phyloP scores from a whole-genome alignment of 2,329 filamentous ascomycete species.

The Botrytis galanthina region DNA sequence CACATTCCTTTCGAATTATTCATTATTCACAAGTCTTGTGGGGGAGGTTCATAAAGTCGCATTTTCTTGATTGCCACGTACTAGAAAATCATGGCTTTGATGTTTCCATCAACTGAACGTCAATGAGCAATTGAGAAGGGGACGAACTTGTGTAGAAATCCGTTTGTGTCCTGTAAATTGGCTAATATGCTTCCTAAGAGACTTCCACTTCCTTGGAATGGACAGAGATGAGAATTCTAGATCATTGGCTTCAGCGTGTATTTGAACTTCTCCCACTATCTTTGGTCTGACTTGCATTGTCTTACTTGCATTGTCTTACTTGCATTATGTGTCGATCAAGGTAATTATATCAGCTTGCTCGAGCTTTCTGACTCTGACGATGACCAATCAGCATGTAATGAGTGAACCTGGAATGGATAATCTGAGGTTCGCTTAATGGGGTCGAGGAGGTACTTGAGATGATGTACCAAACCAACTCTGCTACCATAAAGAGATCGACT shows the following conservation, averaged over 20 bases:
- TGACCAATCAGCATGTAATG: neutral
- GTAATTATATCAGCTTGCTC: neutral
- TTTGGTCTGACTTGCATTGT: neutral
- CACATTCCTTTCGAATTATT: too few relatives aligned
- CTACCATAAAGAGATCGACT: neutral
- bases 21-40: too few relatives aligned
- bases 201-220: neutral
- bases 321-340: neutral
- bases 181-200: neutral
- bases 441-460: neutral
- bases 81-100: too few relatives aligned
- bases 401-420: neutral
- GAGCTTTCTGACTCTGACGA: neutral
- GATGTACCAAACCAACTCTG: neutral
- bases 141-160: neutral
- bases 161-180: neutral
- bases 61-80: too few relatives aligned
- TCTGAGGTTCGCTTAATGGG: neutral
- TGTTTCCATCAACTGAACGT: neutral
- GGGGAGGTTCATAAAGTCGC: too few relatives aligned
- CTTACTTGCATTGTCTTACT: neutral
- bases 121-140: neutral
- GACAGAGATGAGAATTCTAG: neutral
- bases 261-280: neutral
- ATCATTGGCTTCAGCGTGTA: neutral